Evolutionary conservation across 257 asterid species (phyloP).

Genomic region (Ophiorrhiza pumila): DNA sequence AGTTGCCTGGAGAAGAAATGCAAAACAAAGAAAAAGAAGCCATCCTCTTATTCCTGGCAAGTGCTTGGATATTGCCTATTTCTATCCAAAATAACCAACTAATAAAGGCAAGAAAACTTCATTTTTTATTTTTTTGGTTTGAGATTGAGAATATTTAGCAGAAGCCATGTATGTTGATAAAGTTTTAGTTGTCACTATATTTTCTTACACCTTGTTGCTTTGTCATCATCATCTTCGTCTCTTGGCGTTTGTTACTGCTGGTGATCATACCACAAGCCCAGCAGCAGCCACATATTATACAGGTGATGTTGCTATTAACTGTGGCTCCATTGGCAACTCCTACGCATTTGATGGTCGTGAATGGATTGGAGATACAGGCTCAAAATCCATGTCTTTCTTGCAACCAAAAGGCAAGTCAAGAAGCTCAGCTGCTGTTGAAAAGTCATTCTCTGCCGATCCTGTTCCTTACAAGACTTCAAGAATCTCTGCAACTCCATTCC

Average conservation of each 20-base stretch:
- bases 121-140: too few species aligned
- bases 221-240: not conserved
- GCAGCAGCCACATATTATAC: not conserved
- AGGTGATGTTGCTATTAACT: slow-evolving; percentile 6
- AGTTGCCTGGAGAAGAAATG: too few species aligned
- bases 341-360: slow-evolving; percentile 8
- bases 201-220: not conserved
- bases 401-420: slow-evolving; percentile 7
- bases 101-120: not conserved
- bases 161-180: not conserved
- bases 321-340: slow-evolving; percentile 10
- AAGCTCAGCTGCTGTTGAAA: slow-evolving; percentile 3
- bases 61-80: not conserved
- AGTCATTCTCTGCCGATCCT: slow-evolving; percentile 7
- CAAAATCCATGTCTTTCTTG: not conserved
- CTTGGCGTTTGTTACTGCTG: not conserved
- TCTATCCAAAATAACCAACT: too few species aligned
- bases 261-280: not conserved
- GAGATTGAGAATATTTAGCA: not conserved
- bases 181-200: not conserved
- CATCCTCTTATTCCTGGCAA: not conserved
- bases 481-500: slow-evolving; percentile 9
- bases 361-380: slow-evolving; percentile 17
- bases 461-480: slow-evolving; percentile 16
- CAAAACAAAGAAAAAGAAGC: too few species aligned